phyloP scores from a whole-genome alignment of 768 basidiomycete genomes.

The Cantharellus cinnabarinus region DNA sequence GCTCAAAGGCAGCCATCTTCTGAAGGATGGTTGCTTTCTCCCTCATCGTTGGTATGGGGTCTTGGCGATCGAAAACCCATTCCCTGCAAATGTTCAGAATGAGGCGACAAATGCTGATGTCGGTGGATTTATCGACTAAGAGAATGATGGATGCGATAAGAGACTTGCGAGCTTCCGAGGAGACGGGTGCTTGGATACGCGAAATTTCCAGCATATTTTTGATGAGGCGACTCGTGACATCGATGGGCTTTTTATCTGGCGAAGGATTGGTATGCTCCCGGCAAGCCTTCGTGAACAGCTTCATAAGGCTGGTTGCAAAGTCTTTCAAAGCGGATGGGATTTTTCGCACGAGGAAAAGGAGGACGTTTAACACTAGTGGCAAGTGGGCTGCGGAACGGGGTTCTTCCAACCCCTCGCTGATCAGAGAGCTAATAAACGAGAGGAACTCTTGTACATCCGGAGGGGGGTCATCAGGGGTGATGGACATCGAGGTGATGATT shows the following conservation, averaged over 20 bases:
- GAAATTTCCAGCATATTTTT: constrained; percentile 69
- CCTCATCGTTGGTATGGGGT: constrained; percentile 69
- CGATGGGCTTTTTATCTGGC: constrained; percentile 29
- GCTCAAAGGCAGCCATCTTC: constrained; percentile 52
- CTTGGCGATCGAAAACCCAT: constrained; percentile 77
- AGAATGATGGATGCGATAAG: constrained; percentile 58
- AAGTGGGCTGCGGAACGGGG: constrained; percentile 50
- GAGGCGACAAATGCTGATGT: constrained; percentile 52
- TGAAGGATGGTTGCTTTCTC: constrained; percentile 81
- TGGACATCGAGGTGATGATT: constrained; percentile 44
- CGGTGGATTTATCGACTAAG: constrained; percentile 81
- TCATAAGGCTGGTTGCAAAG: constrained; percentile 56
- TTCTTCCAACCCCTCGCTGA: constrained; percentile 38
- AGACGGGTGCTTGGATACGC: constrained; percentile 52
- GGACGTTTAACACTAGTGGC: constrained; percentile 66
- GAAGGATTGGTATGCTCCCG: constrained; percentile 64
- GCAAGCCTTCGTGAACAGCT: constrained; percentile 61
- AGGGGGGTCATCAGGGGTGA: constrained; percentile 39
- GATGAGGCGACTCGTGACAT: constrained; percentile 42
- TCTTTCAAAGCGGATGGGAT: constrained; percentile 68
- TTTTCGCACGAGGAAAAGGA: constrained; percentile 65
- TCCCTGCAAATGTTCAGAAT: constrained; percentile 69
- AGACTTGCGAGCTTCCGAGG: constrained; percentile 72
- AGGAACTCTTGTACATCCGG: constrained; percentile 59
- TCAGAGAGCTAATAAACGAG: constrained; percentile 47